A percentile compares a stretch with the other conserved stretches of the same genome.
phyloP scores from a whole-genome alignment of 306 rosid genomes.

The Sindora glabra region DNA sequence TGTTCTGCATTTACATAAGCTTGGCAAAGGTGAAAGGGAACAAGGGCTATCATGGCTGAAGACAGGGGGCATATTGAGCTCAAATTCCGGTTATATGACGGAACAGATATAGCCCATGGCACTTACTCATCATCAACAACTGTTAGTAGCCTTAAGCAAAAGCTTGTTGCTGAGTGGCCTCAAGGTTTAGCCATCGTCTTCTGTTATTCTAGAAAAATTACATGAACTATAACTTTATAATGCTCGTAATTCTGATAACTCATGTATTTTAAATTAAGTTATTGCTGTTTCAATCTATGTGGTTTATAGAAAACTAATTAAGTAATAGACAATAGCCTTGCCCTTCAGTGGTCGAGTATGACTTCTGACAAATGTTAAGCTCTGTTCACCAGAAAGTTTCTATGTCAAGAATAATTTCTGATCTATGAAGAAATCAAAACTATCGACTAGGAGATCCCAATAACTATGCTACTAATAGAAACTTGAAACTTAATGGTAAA shows the following conservation, averaged over 20 bases:
- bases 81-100: constrained; percentile 68
- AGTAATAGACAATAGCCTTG: background rate
- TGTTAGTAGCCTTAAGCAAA: constrained; percentile 53
- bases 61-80: constrained; percentile 43
- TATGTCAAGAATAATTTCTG: no score
- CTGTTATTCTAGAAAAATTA: background rate
- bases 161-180: constrained; percentile 67
- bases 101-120: constrained; percentile 60
- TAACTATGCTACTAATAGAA: no score
- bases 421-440: no score
- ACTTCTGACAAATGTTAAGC: background rate
- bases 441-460: no score
- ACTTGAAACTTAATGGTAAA: no score
- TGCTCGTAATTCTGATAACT: background rate
- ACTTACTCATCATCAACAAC: constrained; percentile 43
- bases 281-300: background rate
- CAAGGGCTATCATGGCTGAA: constrained; percentile 39
- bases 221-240: background rate
- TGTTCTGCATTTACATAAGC: constrained; percentile 22
- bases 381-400: background rate
- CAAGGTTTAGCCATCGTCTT: constrained; percentile 41
- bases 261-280: background rate
- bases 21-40: constrained; percentile 28
- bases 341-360: background rate
- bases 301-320: background rate